phyloP scores from a whole-genome alignment of 345 rosid species.

The Cochlearia excelsa region DNA sequence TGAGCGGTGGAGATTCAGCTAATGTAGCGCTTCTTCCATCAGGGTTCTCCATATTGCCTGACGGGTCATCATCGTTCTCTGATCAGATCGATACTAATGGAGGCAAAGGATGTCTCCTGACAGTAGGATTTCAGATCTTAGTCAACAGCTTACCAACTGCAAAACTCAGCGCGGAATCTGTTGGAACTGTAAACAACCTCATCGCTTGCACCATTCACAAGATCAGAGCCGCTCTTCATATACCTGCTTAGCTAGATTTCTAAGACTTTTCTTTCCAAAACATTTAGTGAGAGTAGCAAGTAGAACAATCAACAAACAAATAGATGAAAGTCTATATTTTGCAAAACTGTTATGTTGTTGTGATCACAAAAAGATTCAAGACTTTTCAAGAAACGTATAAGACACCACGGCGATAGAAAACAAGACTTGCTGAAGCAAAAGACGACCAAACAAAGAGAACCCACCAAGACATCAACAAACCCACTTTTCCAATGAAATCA shows the following conservation, averaged over 20 bases:
- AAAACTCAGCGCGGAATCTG: constrained; percentile 51
- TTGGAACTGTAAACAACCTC: constrained; percentile 59
- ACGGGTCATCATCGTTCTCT: constrained; percentile 20
- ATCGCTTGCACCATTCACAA: constrained; percentile 54
- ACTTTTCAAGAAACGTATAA: constrained; percentile 58
- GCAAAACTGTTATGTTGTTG: constrained; percentile 31
- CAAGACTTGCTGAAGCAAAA: constrained; percentile 55
- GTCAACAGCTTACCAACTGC: constrained; percentile 45
- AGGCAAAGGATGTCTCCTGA: constrained; percentile 46
- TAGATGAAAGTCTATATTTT: constrained; percentile 22
- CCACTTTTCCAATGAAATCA: constrained; percentile 45
- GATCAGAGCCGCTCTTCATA: constrained; percentile 49
- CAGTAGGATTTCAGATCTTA: constrained; percentile 59
- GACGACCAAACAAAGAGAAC: constrained; percentile 65
- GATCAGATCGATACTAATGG: constrained; percentile 27
- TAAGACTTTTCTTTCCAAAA: background rate
- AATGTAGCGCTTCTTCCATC: constrained; percentile 53
- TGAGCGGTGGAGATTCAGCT: constrained; percentile 49
- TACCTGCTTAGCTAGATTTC: constrained; percentile 19
- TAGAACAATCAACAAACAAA: constrained; percentile 17
- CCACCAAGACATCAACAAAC: constrained; percentile 90
- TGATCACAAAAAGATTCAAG: constrained; percentile 1
- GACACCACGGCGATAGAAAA: constrained; percentile 64
- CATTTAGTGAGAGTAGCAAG: constrained; percentile 17
- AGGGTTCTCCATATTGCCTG: constrained; percentile 59